Evolutionary conservation across 2,329 filamentous ascomycete genomes (phyloP).

Genomic region (Pezizomycotina sp.): DNA sequence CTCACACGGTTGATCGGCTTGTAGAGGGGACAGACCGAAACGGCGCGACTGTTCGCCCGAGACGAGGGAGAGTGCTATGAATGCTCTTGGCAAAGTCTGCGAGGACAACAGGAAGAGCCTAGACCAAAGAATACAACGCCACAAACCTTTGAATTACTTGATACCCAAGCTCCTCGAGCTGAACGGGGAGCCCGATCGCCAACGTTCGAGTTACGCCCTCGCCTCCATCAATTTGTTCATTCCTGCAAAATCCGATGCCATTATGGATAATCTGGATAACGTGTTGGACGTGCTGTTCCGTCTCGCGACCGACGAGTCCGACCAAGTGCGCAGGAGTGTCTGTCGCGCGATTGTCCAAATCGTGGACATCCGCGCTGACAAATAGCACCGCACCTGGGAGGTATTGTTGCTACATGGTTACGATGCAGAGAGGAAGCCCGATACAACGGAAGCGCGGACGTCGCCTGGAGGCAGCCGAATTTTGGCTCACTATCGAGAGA

Average conservation of each 20-base stretch:
- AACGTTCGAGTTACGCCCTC: slow-evolving; percentile 64
- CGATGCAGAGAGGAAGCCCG: too few relatives aligned
- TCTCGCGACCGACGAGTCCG: slow-evolving; percentile 57
- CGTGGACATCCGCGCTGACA: slow-evolving; percentile 77
- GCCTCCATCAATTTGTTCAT: slow-evolving; percentile 85
- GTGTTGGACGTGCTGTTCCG: slow-evolving; percentile 71
- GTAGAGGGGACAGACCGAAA: slow-evolving; percentile 31
- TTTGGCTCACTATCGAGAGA: slow-evolving; percentile 88
- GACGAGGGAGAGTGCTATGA: slow-evolving; percentile 84
- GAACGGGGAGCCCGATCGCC: slow-evolving; percentile 58
- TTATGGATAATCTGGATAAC: slow-evolving; percentile 63
- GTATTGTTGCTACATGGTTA: slow-evolving; percentile 79
- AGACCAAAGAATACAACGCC: slow-evolving; percentile 72
- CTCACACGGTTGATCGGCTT: slow-evolving; percentile 65
- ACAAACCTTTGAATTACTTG: slow-evolving; percentile 72
- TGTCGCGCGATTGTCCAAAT: slow-evolving; percentile 86
- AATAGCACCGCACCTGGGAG: slow-evolving; percentile 76
- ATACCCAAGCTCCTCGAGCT: slow-evolving; percentile 83
- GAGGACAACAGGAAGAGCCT: slow-evolving; percentile 83
- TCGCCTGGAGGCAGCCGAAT: slow-evolving; percentile 91
- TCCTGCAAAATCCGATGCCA: slow-evolving; percentile 62
- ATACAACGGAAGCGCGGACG: slow-evolving; percentile 62
- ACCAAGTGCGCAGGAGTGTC: slow-evolving; percentile 78
- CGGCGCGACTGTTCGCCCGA: slow-evolving; percentile 49
- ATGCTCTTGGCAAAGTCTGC: slow-evolving; percentile 83